Percentiles rank a stretch among this genome's conserved stretches.
phyloP scores from a whole-genome alignment of 2,329 filamentous ascomycete genomes.

The Diaporthe sp. region DNA sequence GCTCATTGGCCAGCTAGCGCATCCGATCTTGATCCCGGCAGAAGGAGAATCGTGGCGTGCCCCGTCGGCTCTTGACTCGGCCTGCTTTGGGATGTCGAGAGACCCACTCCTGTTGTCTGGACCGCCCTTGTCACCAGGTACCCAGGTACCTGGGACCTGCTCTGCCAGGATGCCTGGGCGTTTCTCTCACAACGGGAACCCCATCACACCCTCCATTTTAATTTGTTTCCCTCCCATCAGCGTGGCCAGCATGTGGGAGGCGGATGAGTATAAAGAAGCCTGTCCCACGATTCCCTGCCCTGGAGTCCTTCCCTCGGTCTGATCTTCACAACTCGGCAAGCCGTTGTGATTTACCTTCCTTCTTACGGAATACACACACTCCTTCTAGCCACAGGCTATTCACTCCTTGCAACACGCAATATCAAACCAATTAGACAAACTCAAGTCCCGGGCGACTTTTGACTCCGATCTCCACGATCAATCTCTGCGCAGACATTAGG shows the following conservation, averaged over 20 bases:
- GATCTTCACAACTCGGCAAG: constrained; percentile 36
- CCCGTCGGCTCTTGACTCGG: constrained; percentile 29
- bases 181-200: constrained; percentile 35
- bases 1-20: constrained; percentile 31
- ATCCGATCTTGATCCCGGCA: constrained; percentile 35
- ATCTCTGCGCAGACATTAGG: not conserved
- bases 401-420: constrained; percentile 40
- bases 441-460: constrained; percentile 41
- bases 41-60: constrained; percentile 32
- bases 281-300: constrained; percentile 28
- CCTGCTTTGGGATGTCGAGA: constrained; percentile 26
- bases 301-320: not conserved
- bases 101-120: constrained; percentile 34
- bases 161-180: constrained; percentile 33
- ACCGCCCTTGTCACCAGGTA: constrained; percentile 34
- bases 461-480: constrained; percentile 37
- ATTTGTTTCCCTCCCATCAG: constrained; percentile 26
- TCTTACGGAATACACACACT: constrained; percentile 28
- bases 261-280: constrained; percentile 38
- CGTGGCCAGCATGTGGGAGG: constrained; percentile 1
- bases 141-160: constrained; percentile 18
- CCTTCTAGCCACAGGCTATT: constrained; percentile 39
- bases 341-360: constrained; percentile 38
- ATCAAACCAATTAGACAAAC: constrained; percentile 22
- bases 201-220: constrained; percentile 33